phyloP scores from a whole-genome alignment of 2,329 filamentous ascomycete species.

The Fusarium sp. region DNA sequence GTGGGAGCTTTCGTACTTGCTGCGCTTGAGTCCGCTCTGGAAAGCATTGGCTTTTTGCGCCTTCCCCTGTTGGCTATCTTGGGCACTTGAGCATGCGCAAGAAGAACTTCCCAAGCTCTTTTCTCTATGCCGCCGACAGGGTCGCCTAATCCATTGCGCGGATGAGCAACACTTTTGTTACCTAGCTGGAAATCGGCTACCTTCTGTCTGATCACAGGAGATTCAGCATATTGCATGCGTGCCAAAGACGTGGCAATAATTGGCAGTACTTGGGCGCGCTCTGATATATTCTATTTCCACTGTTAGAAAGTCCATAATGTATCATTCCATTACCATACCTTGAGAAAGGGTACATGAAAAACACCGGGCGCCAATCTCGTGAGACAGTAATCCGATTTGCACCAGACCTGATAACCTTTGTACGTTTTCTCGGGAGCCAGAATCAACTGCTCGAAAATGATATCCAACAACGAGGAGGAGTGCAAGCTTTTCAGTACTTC shows the following conservation, averaged over 20 bases:
- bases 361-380: conserved; percentile 50
- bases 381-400: conserved; percentile 41
- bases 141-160: not conserved
- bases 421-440: conserved; percentile 42
- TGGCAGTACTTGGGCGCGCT: conserved; percentile 45
- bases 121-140: conserved; percentile 32
- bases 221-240: conserved; percentile 52
- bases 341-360: conserved; percentile 53
- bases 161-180: not conserved
- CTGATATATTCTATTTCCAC: conserved; percentile 41
- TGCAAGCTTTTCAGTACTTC: conserved; percentile 19
- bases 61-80: conserved; percentile 2
- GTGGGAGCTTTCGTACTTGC: not conserved
- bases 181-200: conserved; percentile 20
- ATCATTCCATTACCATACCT: conserved; percentile 39
- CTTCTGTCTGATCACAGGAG: conserved; percentile 50
- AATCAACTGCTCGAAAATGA: conserved; percentile 45
- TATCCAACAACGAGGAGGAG: conserved; percentile 27
- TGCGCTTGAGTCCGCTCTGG: not conserved
- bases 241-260: conserved; percentile 49
- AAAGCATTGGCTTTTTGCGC: not conserved
- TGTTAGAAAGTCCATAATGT: conserved; percentile 12
- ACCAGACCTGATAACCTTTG: conserved; percentile 36
- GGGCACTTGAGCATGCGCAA: conserved; percentile 33
- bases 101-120: conserved; percentile 43